Evolutionary conservation across 179 eudicot genomes (phyloP), one percentile per base, ranked within the genome.

Genomic region (Sideroxylon spinosum): DNA sequence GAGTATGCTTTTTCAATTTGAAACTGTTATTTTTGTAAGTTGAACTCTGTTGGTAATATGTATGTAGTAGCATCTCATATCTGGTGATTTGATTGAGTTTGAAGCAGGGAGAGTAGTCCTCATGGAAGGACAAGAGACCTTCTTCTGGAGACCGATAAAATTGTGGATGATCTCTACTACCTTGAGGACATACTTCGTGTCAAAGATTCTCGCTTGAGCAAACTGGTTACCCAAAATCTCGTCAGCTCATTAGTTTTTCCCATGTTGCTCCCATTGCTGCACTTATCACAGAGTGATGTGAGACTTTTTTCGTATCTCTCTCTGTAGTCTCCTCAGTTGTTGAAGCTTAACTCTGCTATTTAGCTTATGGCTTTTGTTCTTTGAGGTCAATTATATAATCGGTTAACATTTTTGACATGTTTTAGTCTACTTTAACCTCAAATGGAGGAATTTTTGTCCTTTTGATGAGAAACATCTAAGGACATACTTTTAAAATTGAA

Each of bases 121-220:
- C 62, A 77, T 49, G 85, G 76, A 75, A 81, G 79, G 81, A 81
- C 76, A 74, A 78, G 22, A 26, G 84, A 84, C 53, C 78, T 85
- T 65, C 55, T 57, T 7, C 75, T 71, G 61, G 84, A 65, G 62
- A 71, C 81, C 74, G 88, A 85, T 59, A 87, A 78, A 71, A 79
- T 89, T 57, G 72, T 89, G 66, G 88, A 82, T 46, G 89, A 89
- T 81, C 81, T 89, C 74, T 89, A 84, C 83, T 89, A 87, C 70
- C 65, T 88, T 68, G 83, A 86, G 74, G 91, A 88, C 57, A 71
- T 88, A 75, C 77, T 88, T 55, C 73, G 78, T 78, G 80, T 84
- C 76, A 85, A 82, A 11, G 84, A 87, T 3, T 78, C 86, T 77
- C 73, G 81, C 77, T 78, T 89, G 83, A 79, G 78, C 78, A 76